A percentile compares a stretch with the other conserved stretches of the same genome.
Evolutionary conservation across 129 eudicot genomes (phyloP).

Genomic region (Solidago caesia): DNA sequence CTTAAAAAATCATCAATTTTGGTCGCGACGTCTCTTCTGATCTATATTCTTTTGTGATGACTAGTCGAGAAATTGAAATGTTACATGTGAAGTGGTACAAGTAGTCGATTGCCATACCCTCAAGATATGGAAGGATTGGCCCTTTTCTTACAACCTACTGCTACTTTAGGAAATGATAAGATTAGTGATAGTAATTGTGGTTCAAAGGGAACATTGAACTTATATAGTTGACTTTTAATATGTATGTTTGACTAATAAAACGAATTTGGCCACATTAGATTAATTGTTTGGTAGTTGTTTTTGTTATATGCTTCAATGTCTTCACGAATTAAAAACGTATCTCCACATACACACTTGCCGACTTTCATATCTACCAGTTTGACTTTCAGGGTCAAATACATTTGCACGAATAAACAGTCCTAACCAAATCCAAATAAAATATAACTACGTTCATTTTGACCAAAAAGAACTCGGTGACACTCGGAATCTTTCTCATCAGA

Average conservation of each 20-base stretch:
- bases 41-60: not conserved
- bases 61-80: not conserved
- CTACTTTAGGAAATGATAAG: slow-evolving; percentile 11
- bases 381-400: slow-evolving; percentile 23
- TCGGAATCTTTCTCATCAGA: not conserved
- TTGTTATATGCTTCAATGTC: not conserved
- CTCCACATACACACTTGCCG: not conserved
- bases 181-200: not conserved
- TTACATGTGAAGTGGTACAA: slow-evolving; percentile 6
- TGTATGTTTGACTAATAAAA: slow-evolving; percentile 27
- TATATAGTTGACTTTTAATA: slow-evolving; percentile 27
- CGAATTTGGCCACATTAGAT: slow-evolving; percentile 7
- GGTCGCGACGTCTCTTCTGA: not conserved
- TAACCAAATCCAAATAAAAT: not conserved
- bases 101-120: slow-evolving; percentile 14
- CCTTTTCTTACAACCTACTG: slow-evolving; percentile 31
- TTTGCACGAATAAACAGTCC: slow-evolving; percentile 14
- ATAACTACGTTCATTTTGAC: not conserved
- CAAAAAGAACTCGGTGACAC: not conserved
- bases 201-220: slow-evolving; percentile 16
- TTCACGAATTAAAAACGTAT: not conserved
- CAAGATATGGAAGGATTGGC: slow-evolving; percentile 4
- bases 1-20: not conserved
- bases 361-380: slow-evolving; percentile 22
- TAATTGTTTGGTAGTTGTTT: slow-evolving; percentile 24